Conservation (phyloP, 169 alveolate species). For the Theileria parva region DNA sequence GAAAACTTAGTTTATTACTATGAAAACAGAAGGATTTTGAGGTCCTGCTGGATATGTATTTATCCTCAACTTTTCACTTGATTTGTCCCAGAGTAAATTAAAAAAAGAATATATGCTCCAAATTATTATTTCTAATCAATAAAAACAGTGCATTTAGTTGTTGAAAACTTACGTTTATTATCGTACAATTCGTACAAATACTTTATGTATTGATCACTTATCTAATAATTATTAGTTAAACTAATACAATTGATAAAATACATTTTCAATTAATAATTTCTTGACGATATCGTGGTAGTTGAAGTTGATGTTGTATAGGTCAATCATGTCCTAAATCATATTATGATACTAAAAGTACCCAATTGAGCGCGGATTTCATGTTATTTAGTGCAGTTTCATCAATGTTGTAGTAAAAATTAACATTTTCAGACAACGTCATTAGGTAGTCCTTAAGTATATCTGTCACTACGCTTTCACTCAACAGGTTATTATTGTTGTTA, state of each 20-base stretch:
- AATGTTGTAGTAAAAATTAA: constrained; percentile 48
- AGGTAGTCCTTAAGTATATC: constrained; percentile 30
- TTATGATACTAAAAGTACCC: constrained; percentile 32
- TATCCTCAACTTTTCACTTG: constrained; percentile 28
- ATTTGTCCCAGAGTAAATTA: constrained; percentile 62
- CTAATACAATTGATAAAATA: neutral
- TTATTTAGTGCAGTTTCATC: constrained; percentile 38
- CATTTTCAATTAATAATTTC: constrained; percentile 19
- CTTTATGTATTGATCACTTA: constrained; percentile 48
- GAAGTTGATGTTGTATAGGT: constrained; percentile 36
- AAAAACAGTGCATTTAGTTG: neutral
- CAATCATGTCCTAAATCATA: constrained; percentile 47
- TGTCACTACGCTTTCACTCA: constrained; percentile 36
- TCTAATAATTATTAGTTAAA: neutral
- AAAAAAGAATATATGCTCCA: constrained; percentile 43
- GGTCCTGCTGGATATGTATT: constrained; percentile 12
- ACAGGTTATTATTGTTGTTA: neutral
- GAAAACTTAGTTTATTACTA: constrained; percentile 4
- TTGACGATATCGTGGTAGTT: constrained; percentile 22
- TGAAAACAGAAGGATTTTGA: constrained; percentile 1
- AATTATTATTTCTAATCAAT: constrained; percentile 31
- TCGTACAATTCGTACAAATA: constrained; percentile 21
- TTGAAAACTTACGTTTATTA: constrained; percentile 35
- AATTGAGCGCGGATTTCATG: constrained; percentile 31
- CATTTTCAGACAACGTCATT: constrained; percentile 17